Base-by-base conservation (phyloP, 1,139 yeast species). In the Protomyces inundatus region DNA sequence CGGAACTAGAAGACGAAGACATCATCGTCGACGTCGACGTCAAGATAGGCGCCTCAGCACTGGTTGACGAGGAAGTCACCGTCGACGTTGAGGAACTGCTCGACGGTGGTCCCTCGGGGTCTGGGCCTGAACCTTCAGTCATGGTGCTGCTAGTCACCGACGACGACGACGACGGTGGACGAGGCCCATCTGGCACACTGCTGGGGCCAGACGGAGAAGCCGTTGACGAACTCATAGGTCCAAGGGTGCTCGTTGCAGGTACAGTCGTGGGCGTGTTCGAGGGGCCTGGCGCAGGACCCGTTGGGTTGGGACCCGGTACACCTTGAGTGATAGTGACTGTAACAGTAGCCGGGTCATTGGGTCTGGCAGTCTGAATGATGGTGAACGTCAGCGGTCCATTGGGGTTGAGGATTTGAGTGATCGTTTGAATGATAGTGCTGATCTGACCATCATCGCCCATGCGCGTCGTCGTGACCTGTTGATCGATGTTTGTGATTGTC, bases 401-500 rank as follows among this genome's bases (percentile, higher is more conserved):
- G 6, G 48, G 48, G 32, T 16, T 16, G 6, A 42, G 32, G 48
- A 54, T 42, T 23, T 58, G 62, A 5, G 62, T 51, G 14, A 39
- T 39, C 0, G 52, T 30, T 30, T 58, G 62, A 33, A 58, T 35
- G 45, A 42, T 32, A 16, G 62, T 58, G 5, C 56, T 58, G 32
- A 51, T 23, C 12, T 35, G 14, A n/a, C 53, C 53, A 42, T 58
- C 56, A 37, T 48, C 37, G 16, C 62, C 62, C 10, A 30, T 16
- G 16, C 16, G 14, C n/a, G 48, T 52, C 10, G 62, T 45, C 23
- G 62, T 36, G 42, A 58, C 16, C 6, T 37, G 56, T n/a, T 36
- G 36, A 14, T 55, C 33, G 4, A 52, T 56, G 36, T 51, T 56
- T n/a, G 56, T 52, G 33, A 58, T 34, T 4, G 51, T 32, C 42